Base-by-base conservation (phyloP, 768 basidiomycete genomes). In the Postia placenta region DNA sequence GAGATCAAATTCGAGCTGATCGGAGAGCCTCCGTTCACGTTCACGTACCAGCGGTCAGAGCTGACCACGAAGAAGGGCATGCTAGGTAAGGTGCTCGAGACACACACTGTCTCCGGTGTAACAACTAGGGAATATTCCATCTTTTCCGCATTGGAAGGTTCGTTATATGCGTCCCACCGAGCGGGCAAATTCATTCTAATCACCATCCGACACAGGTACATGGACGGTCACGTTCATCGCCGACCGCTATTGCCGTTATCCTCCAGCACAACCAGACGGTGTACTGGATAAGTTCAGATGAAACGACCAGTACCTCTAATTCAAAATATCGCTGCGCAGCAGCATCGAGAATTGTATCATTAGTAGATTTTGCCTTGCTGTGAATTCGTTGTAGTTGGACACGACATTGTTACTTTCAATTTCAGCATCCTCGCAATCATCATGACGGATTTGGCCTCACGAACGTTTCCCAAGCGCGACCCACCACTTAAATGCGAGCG, bases 1-100 rank as follows among this genome's bases (percentile, higher is more conserved):
- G 90, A 93, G 66, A 96, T 99, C 51, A 69, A 85, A 36, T 97
- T 99, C 66, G 83, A 84, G 2, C 77, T 99, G 46, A 74, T 85
- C 26, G 96, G 96, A 39, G 87, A 90, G 62, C 87, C 96, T 15
- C 96, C 96, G 0, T 99, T 97, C 69, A 86, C 93, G 1, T 97
- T 99, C 68, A 93, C 92, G 0, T 94, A 94, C 67, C 89, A 92
- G 64, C 80, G 91, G 41, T 77, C 89, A 2, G 90, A 91, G 65
- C 74, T 81, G 17, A 75, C 73, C 43, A 64, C 71, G 3, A 81
- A 76, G 68, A 87, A 87, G 62, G 83, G 85, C 25, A 76, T 78
- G 42, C 83, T 78, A 56, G 81, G 81, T 45, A 88, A 85, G 60
- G 81, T 93, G n/a, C 74, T 94, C 5, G 92, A 94, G 67, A 90